Conservation (phyloP, 805 yeast species). For the Metschnikowia orientalis region DNA sequence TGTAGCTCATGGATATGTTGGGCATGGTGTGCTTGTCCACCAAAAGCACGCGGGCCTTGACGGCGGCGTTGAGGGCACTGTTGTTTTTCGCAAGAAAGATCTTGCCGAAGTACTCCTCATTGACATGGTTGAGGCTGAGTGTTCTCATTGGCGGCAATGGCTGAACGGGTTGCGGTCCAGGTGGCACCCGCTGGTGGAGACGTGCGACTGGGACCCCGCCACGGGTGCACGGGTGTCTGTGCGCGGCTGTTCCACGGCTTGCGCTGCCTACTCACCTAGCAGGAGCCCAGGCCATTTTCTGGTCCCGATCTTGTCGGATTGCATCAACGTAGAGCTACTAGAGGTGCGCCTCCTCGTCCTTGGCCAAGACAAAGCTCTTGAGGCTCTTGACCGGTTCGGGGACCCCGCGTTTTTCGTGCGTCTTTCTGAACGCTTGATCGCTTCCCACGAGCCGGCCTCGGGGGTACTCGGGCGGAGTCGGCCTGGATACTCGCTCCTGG, state of each 20-base stretch:
- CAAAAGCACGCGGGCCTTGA: conserved; percentile 64
- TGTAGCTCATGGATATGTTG: conserved; percentile 80
- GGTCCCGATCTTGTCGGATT: too few species aligned
- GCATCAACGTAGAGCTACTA: too few species aligned
- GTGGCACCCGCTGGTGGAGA: not conserved
- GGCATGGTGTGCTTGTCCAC: conserved; percentile 79
- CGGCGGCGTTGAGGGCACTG: conserved; percentile 18
- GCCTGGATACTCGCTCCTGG: conserved; percentile 17
- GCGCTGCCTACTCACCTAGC: not conserved
- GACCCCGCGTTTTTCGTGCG: conserved; percentile 51
- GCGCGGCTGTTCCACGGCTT: too few species aligned
- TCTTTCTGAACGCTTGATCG: conserved; percentile 54
- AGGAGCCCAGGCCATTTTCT: not conserved
- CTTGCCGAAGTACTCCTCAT: conserved; percentile 17
- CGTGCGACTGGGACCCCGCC: not conserved
- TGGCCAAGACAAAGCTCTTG: conserved; percentile 23
- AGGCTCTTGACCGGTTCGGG: conserved; percentile 48
- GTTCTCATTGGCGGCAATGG: conserved; percentile 5
- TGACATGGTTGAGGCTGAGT: conserved; percentile 18
- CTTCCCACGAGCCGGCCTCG: conserved; percentile 43
- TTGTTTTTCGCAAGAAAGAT: conserved; percentile 18
- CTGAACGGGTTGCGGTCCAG: not conserved
- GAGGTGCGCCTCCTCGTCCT: conserved; percentile 20
- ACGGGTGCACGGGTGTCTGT: conserved; percentile 1
- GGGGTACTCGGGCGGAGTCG: conserved; percentile 43